Conservation (phyloP, 169 alveolate species). For the Ichthyophthirius multifiliis region DNA sequence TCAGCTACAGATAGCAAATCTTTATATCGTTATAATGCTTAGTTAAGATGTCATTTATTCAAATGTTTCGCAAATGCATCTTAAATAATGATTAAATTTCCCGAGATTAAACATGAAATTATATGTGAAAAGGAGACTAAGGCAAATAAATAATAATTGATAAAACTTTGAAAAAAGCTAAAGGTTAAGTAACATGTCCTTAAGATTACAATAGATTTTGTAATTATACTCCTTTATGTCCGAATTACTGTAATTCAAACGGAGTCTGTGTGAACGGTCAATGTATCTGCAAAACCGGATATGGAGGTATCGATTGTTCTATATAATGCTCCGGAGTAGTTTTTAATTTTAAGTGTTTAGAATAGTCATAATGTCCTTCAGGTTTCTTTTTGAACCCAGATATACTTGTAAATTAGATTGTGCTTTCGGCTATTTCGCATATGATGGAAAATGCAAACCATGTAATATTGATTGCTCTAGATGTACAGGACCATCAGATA, state of each 20-base stretch:
- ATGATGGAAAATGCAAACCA: background rate
- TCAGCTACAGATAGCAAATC: background rate
- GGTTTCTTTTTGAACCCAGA: too few species aligned
- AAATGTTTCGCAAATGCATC: background rate
- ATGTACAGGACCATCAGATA: background rate
- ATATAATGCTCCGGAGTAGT: background rate
- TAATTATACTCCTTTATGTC: background rate
- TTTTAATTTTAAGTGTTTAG: too few species aligned
- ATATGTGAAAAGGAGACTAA: background rate
- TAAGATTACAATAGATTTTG: background rate
- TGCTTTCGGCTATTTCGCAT: background rate
- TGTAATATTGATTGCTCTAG: background rate
- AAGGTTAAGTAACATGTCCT: background rate
- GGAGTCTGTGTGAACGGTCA: background rate
- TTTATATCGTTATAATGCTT: background rate
- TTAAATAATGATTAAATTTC: background rate
- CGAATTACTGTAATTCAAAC: background rate
- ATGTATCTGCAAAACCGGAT: background rate
- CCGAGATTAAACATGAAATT: background rate
- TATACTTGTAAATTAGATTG: background rate
- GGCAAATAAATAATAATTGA: background rate
- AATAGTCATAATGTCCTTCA: background rate
- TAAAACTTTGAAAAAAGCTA: background rate
- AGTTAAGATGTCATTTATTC: background rate
- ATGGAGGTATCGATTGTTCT: background rate